Percentiles rank a stretch among this genome's conserved stretches.
phyloP scores from a whole-genome alignment of 2,329 filamentous ascomycete species.

The Botrytis galanthina region DNA sequence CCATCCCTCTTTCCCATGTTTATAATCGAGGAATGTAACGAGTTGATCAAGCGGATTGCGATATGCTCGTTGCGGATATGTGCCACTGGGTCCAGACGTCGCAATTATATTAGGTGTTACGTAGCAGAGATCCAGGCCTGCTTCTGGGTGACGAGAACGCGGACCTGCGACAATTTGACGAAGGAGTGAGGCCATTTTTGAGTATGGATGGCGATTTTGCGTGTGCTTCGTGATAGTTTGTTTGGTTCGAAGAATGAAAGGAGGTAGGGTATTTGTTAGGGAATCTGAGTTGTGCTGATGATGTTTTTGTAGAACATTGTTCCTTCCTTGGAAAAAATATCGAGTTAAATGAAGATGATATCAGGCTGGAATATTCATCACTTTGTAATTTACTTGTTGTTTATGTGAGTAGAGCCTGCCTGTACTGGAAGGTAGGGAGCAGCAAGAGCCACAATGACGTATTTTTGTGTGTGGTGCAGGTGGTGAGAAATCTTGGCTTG shows the following conservation, averaged over 20 bases:
- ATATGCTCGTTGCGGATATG: slow-evolving; percentile 88
- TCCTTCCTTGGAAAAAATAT: slow-evolving; percentile 8
- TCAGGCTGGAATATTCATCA: slow-evolving; percentile 4
- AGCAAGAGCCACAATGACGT: slow-evolving; percentile 11
- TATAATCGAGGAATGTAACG: slow-evolving; percentile 81
- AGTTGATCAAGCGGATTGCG: slow-evolving; percentile 88
- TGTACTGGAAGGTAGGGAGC: neutral
- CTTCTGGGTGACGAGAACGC: slow-evolving; percentile 77
- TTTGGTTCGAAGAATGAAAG: neutral
- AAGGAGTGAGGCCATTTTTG: slow-evolving; percentile 69
- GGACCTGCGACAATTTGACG: slow-evolving; percentile 91
- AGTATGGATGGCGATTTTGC: neutral
- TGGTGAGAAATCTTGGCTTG: neutral
- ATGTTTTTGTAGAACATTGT: neutral
- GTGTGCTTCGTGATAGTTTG: neutral
- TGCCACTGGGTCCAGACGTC: slow-evolving; percentile 80
- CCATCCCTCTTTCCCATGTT: slow-evolving; percentile 76
- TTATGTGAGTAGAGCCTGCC: neutral
- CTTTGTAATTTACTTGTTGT: neutral
- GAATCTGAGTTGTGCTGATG: neutral
- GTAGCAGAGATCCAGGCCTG: slow-evolving; percentile 91
- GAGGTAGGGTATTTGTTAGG: neutral
- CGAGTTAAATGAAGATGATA: neutral
- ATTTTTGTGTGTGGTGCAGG: neutral
- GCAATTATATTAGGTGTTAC: slow-evolving; percentile 75